Evolutionary conservation across 805 yeast genomes (phyloP), one percentile per base, ranked within the genome.

Genomic region (Metschnikowia gelsemii): DNA sequence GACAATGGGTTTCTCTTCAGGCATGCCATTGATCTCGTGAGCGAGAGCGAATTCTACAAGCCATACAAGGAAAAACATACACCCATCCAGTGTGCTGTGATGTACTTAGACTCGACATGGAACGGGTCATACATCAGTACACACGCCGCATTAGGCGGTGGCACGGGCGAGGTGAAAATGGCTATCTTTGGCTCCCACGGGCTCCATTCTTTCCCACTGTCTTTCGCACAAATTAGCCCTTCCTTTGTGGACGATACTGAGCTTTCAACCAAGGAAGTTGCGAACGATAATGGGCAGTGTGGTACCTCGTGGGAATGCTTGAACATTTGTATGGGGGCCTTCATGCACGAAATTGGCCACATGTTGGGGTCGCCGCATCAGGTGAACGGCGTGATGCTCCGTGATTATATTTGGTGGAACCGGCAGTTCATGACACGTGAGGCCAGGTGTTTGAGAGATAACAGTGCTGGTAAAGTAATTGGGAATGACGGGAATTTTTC

Each of bases 111-210:
- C 63, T 74, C 95, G 1, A 89, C 84, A 56, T 93, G 88, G 85
- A 95, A 90, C 59, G 62, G 65, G 23, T 70, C 79, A 14, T 63
- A 85, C 49, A 80, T 93, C 35, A 61, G 80, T 26, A 87, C 88
- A 2, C 98, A 93, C 64, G 97, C 97, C 2, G 98, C 98, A 0
- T 66, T 91, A 13, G 98, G 98, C 33, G 98, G 98, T 21, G 93
- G 93, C 9, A 73, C 75, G 19, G 82, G 74, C 30, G 68, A 78
- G 31, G 68, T 87, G 31, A 80, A 80, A 49, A 64, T 93, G 40
- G 98, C 96, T 1, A 88, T 93, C 8, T 91, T 90, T 63, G 99
- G 99, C 5, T 82, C 95, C 5, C 98, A 93, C 57, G 93, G 96
- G 0, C 51, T 88, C 9, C 90, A 86, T 59, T 78, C 96, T 1